A percentile compares a stretch with the other conserved stretches of the same genome.
Evolutionary conservation across 2,329 filamentous ascomycete species (phyloP).

Genomic region (Microascus cirrosus): DNA sequence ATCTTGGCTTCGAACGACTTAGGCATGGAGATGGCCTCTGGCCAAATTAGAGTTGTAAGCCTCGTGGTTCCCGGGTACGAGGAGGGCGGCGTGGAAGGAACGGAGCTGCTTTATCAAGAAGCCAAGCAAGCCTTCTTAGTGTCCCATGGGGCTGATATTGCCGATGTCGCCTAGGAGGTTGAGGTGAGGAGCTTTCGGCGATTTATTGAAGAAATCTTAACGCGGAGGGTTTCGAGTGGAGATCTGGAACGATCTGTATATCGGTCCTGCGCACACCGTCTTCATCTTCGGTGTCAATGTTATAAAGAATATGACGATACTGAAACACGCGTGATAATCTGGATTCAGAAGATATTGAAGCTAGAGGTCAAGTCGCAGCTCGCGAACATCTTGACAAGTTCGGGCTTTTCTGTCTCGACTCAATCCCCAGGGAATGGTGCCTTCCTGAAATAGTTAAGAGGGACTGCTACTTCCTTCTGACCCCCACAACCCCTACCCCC

Average conservation of each 20-base stretch:
- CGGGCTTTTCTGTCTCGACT: too few relatives aligned
- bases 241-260: conserved; percentile 17
- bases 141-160: conserved; percentile 20
- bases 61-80: conserved; percentile 36
- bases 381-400: too few relatives aligned
- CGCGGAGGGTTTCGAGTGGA: conserved; percentile 31
- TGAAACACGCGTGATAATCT: too few relatives aligned
- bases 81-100: conserved; percentile 28
- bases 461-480: too few relatives aligned
- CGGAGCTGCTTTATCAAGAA: conserved; percentile 28
- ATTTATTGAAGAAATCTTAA: conserved; percentile 20
- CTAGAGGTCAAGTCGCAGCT: too few relatives aligned
- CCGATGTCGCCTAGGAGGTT: conserved; percentile 38
- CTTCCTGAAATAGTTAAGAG: too few relatives aligned
- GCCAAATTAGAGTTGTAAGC: conserved; percentile 17
- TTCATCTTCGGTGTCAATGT: too few relatives aligned
- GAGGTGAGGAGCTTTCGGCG: conserved; percentile 26
- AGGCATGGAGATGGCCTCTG: not conserved
- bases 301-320: too few relatives aligned
- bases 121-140: conserved; percentile 14
- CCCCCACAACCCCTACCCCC: too few relatives aligned
- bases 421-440: too few relatives aligned
- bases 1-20: not conserved
- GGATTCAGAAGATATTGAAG: too few relatives aligned
- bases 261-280: too few relatives aligned